These are phyloP conservation scores for Cyclocybe cylindracea DNA, from an alignment of 768 basidiomycete species.

Conservation along the genomic window DNA sequence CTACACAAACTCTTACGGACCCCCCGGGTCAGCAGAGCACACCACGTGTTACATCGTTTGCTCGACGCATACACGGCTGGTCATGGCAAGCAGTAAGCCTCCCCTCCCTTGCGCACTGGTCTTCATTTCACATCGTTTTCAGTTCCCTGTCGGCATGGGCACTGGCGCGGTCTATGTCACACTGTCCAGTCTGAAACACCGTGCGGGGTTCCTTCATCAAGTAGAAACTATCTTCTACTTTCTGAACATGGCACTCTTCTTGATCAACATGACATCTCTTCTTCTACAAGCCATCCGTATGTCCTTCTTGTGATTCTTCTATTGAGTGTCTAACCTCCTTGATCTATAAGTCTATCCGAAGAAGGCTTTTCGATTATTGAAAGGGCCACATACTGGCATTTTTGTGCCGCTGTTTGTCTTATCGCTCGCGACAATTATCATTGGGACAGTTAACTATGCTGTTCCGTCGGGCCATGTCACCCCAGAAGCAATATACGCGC, in stretches of 20 bases:
- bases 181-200: conserved; percentile 39
- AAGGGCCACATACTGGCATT: conserved; percentile 45
- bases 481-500: conserved; percentile 35
- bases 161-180: conserved; percentile 52
- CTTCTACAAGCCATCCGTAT: conserved; percentile 42
- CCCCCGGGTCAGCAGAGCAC: not conserved
- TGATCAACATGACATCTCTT: conserved; percentile 43
- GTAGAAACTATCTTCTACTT: conserved; percentile 48
- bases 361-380: conserved; percentile 42
- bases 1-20: not conserved
- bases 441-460: conserved; percentile 48
- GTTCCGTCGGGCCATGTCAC: conserved; percentile 36
- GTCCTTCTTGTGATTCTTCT: conserved; percentile 9
- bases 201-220: conserved; percentile 27
- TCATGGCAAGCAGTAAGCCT: conserved; percentile 48
- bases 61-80: conserved; percentile 50
- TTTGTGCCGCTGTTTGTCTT: conserved; percentile 41
- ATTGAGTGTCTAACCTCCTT: not conserved
- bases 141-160: conserved; percentile 54
- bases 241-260: conserved; percentile 44
- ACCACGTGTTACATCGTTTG: conserved; percentile 31
- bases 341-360: conserved; percentile 39
- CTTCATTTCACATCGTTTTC: not conserved
- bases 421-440: conserved; percentile 51
- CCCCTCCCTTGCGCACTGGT: not conserved